Evolutionary conservation across 2,329 filamentous ascomycete species (phyloP).

Genomic region (Phymatotrichopsis omnivora): DNA sequence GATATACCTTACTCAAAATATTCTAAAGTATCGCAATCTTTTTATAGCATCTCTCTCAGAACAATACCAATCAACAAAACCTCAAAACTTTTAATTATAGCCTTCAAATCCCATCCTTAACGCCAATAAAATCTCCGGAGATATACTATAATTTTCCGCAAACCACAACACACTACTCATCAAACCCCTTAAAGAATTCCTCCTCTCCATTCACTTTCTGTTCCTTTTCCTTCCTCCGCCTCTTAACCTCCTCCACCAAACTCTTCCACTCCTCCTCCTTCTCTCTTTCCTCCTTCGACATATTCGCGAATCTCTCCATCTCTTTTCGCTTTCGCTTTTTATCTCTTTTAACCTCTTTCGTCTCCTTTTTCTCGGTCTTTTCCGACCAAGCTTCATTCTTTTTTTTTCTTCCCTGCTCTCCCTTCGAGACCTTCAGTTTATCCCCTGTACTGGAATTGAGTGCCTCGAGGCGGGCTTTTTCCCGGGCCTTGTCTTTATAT

Average conservation of each 20-base stretch:
- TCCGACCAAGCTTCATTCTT: slow-evolving; percentile 34
- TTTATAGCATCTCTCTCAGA: too few relatives aligned
- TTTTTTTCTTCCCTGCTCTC: slow-evolving; percentile 35
- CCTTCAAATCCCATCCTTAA: too few relatives aligned
- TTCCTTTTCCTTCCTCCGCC: slow-evolving; percentile 62
- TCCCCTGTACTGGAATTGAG: slow-evolving; percentile 33
- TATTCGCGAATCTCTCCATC: slow-evolving; percentile 62
- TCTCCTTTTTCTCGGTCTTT: slow-evolving; percentile 36
- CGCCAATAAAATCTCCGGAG: too few relatives aligned
- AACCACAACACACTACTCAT: too few relatives aligned
- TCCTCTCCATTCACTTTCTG: slow-evolving; percentile 42
- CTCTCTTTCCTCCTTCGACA: slow-evolving; percentile 52
- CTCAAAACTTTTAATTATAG: too few relatives aligned
- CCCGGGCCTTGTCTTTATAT: slow-evolving; percentile 62
- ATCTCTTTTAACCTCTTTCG: slow-evolving; percentile 35
- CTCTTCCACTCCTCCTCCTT: slow-evolving; percentile 55
- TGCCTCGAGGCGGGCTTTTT: slow-evolving; percentile 52
- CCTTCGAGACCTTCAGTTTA: slow-evolving; percentile 7
- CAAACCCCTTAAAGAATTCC: slow-evolving; percentile 34
- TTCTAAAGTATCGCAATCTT: too few relatives aligned
- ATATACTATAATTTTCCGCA: too few relatives aligned
- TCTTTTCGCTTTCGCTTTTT: slow-evolving; percentile 47
- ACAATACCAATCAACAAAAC: too few relatives aligned
- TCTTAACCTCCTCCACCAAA: slow-evolving; percentile 48
- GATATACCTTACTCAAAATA: too few relatives aligned